phyloP scores from a whole-genome alignment of 306 rosid genomes.

The Dalbergia oliveri region DNA sequence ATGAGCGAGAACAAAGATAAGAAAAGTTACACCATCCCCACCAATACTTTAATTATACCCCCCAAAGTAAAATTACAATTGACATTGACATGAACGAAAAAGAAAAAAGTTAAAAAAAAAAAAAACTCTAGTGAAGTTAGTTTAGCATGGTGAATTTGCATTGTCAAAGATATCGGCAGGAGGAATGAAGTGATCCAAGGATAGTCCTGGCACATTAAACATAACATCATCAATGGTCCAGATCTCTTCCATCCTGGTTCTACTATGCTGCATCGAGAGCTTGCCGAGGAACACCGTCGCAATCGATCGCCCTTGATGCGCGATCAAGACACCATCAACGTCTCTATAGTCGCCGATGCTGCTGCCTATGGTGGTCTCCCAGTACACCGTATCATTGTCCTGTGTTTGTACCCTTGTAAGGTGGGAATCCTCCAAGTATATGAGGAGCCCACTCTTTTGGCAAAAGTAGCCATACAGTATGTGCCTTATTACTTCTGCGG shows the following conservation, averaged over 20 bases:
- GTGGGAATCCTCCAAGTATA: constrained; percentile 94
- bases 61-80: constrained; percentile 53
- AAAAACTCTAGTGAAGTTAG: constrained; percentile 28
- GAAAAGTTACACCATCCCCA: constrained; percentile 58
- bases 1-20: constrained; percentile 11
- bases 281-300: constrained; percentile 89
- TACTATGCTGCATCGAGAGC: constrained; percentile 76
- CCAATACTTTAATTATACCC: constrained; percentile 58
- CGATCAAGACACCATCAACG: constrained; percentile 79
- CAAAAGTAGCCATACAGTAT: constrained; percentile 90
- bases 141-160: constrained; percentile 61
- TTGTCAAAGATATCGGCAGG: constrained; percentile 80
- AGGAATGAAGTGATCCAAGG: constrained; percentile 87
- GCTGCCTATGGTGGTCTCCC: constrained; percentile 99
- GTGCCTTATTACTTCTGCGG: constrained; percentile 91
- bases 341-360: constrained; percentile 85
- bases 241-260: constrained; percentile 89
- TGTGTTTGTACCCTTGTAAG: constrained; percentile 80
- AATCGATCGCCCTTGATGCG: constrained; percentile 89
- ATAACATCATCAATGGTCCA: constrained; percentile 96
- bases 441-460: constrained; percentile 91
- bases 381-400: constrained; percentile 68
- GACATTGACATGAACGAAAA: constrained; percentile 30
- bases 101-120: not conserved
- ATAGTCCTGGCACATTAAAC: constrained; percentile 91